Evolutionary conservation across 169 alveolate genomes (phyloP).

Genomic region (Plasmodium yoelii): DNA sequence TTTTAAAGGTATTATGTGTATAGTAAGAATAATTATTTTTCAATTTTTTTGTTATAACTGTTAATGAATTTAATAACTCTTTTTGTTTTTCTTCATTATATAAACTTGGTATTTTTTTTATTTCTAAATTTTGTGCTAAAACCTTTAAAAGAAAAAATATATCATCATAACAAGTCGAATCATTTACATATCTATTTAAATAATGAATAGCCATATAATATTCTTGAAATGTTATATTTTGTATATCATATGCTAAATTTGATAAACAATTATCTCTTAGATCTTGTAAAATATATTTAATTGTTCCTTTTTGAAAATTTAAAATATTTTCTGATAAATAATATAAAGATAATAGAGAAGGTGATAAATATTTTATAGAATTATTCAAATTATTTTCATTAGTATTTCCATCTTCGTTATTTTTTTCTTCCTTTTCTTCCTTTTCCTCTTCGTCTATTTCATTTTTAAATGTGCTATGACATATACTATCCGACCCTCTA

Average conservation of each 20-base stretch:
- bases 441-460: no score
- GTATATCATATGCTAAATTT: slow-evolving; percentile 44
- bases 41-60: slow-evolving; percentile 55
- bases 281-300: slow-evolving; percentile 75
- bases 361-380: slow-evolving; percentile 21
- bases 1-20: slow-evolving; percentile 13
- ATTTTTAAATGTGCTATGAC: no score
- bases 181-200: slow-evolving; percentile 72
- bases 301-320: slow-evolving; percentile 77
- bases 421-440: no score
- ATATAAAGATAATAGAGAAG: slow-evolving; percentile 43
- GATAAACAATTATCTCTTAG: slow-evolving; percentile 75
- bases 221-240: slow-evolving; percentile 72
- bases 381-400: background rate
- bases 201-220: slow-evolving; percentile 74
- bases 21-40: slow-evolving; percentile 10
- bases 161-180: slow-evolving; percentile 77
- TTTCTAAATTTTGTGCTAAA: slow-evolving; percentile 70
- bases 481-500: no score
- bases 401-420: background rate
- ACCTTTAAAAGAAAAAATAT: slow-evolving; percentile 69
- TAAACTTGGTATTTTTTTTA: slow-evolving; percentile 77
- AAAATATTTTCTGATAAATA: slow-evolving; percentile 71
- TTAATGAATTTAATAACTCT: slow-evolving; percentile 48
- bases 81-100: slow-evolving; percentile 70